These are phyloP conservation scores for Metarhizium sp. DNA, from an alignment of 2,329 filamentous ascomycete genomes.

Conservation along the genomic window DNA sequence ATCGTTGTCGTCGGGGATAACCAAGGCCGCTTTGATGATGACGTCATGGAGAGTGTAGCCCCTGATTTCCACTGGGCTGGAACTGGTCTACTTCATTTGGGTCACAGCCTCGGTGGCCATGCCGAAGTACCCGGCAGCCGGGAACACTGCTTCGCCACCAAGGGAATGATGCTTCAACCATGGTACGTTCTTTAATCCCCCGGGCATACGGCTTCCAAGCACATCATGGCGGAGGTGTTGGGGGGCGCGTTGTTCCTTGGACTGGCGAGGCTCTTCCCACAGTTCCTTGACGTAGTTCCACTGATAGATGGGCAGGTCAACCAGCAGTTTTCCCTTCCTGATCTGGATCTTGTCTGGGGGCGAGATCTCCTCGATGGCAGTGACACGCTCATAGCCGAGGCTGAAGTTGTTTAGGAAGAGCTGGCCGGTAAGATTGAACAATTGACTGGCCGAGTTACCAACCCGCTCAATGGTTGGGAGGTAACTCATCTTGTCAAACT, in stretches of 20 bases:
- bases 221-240: constrained; percentile 27
- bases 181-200: constrained; percentile 10
- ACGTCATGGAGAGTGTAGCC: constrained; percentile 18
- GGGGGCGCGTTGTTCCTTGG: too few species aligned
- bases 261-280: constrained; percentile 12
- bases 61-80: neutral
- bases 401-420: neutral
- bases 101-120: neutral
- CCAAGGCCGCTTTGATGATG: constrained; percentile 19
- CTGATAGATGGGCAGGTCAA: neutral
- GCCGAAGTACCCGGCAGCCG: neutral
- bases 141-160: neutral
- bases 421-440: neutral
- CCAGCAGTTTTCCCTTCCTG: too few species aligned
- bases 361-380: neutral
- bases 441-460: constrained; percentile 18
- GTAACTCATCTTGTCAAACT: neutral
- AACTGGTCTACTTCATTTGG: neutral
- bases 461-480: neutral
- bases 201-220: constrained; percentile 24
- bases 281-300: neutral
- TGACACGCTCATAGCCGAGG: neutral
- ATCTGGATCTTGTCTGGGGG: too few species aligned
- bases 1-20: constrained; percentile 18
- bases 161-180: neutral